phyloP scores from a whole-genome alignment of 148 eudicot species.

The Salicornia ramosissima region DNA sequence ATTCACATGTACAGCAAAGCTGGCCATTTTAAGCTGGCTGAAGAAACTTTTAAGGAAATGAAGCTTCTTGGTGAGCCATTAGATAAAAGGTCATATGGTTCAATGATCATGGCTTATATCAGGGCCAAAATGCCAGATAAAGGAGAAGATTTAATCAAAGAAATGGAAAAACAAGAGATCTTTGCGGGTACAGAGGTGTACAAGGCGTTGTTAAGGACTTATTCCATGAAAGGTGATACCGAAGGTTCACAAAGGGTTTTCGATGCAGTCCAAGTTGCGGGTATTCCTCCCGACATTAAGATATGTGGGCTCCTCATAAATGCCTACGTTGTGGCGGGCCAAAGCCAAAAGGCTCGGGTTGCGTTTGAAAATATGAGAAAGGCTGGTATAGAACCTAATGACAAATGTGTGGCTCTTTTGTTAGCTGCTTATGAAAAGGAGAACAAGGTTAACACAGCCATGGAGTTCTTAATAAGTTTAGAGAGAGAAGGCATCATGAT shows the following conservation, averaged over 20 bases:
- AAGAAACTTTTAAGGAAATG: constrained; percentile 67
- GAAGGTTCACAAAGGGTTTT: constrained; percentile 84
- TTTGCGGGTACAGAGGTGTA: constrained; percentile 80
- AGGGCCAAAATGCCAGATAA: constrained; percentile 55
- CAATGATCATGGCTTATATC: constrained; percentile 90
- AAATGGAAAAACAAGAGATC: constrained; percentile 60
- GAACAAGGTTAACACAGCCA: constrained; percentile 52
- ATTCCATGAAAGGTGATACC: constrained; percentile 75
- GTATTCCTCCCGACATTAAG: constrained; percentile 68
- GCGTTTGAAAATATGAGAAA: constrained; percentile 66
- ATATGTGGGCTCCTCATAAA: constrained; percentile 76
- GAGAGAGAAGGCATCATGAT: constrained; percentile 63
- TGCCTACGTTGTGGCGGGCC: constrained; percentile 60
- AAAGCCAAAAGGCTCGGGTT: constrained; percentile 47
- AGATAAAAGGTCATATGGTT: constrained; percentile 80
- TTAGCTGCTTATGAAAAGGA: constrained; percentile 65
- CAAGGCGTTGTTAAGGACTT: constrained; percentile 80
- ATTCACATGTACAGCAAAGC: constrained; percentile 90
- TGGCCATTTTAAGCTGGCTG: constrained; percentile 62
- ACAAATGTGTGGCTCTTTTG: constrained; percentile 71
- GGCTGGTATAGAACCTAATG: constrained; percentile 67
- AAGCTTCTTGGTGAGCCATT: constrained; percentile 56
- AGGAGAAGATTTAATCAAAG: constrained; percentile 58
- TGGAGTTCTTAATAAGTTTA: constrained; percentile 55
- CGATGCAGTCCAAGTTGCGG: constrained; percentile 66